Conservation (phyloP, 1,284 basidiomycete species). For the Microbotryum violaceum region DNA sequence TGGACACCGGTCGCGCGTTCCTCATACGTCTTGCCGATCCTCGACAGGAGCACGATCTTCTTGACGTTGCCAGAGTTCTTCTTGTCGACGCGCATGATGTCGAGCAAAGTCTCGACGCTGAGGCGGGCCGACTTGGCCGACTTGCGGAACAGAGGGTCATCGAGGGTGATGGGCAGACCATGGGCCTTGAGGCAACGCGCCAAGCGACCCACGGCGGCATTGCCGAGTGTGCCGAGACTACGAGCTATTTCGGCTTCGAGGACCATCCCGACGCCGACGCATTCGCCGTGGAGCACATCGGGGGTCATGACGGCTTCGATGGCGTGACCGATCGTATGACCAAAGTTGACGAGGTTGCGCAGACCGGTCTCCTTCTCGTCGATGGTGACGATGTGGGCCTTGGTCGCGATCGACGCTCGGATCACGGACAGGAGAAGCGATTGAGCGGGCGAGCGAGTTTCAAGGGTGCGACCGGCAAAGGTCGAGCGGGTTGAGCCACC, state of each 20-base stretch:
- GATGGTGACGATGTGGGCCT: slow-evolving; percentile 88
- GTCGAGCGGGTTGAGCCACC: slow-evolving; percentile 49
- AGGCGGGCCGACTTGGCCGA: slow-evolving; percentile 58
- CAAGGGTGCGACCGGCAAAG: slow-evolving; percentile 56
- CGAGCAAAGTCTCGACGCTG: slow-evolving; percentile 72
- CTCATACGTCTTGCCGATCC: slow-evolving; percentile 88
- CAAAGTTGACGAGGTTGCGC: slow-evolving; percentile 94
- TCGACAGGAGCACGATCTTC: slow-evolving; percentile 84
- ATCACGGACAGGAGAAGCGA: slow-evolving; percentile 42
- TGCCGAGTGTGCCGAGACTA: slow-evolving; percentile 72
- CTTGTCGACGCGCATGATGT: slow-evolving; percentile 92
- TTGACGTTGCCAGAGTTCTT: slow-evolving; percentile 85
- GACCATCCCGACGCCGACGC: slow-evolving; percentile 85
- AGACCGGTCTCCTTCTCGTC: slow-evolving; percentile 92
- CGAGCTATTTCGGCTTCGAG: slow-evolving; percentile 86
- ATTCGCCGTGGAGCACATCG: slow-evolving; percentile 85
- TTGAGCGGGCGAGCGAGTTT: slow-evolving; percentile 59
- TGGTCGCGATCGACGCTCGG: slow-evolving; percentile 50
- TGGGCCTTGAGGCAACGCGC: slow-evolving; percentile 75
- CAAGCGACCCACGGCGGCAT: slow-evolving; percentile 81
- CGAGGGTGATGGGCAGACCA: slow-evolving; percentile 71
- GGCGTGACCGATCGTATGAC: slow-evolving; percentile 91
- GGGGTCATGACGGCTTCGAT: slow-evolving; percentile 91
- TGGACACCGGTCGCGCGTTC: slow-evolving; percentile 79
- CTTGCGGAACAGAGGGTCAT: slow-evolving; percentile 64